Conservation (phyloP, 768 basidiomycete genomes). For the Suillus discolor region DNA sequence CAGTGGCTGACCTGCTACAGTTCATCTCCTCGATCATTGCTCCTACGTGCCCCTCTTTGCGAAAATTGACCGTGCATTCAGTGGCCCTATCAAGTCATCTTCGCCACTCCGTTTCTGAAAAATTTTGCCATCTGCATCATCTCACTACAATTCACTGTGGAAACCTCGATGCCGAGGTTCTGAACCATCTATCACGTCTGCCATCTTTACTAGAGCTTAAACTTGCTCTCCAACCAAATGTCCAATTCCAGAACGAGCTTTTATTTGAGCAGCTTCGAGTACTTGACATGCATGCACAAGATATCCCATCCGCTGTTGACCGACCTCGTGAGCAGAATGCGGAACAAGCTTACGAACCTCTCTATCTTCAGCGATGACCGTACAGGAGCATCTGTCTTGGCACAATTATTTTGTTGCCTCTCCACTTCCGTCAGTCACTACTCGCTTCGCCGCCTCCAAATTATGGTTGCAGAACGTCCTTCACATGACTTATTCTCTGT, state of each 20-base stretch:
- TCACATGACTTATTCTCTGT: not conserved
- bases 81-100: not conserved
- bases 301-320: not conserved
- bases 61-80: not conserved
- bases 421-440: not conserved
- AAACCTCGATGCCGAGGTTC: constrained; percentile 20
- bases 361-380: not conserved
- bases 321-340: constrained; percentile 1
- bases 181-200: constrained; percentile 28
- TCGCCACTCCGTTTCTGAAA: not conserved
- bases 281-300: not conserved
- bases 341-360: not conserved
- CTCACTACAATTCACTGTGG: constrained; percentile 4
- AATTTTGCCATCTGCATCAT: not conserved
- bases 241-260: not conserved
- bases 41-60: not conserved
- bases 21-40: constrained; percentile 3
- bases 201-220: constrained; percentile 15
- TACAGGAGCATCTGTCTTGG: not conserved
- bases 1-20: not conserved
- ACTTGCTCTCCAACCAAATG: not conserved
- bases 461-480: not conserved
- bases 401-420: not conserved
- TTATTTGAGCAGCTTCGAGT: not conserved
- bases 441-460: not conserved